Base-by-base conservation (phyloP, 805 yeast species). In the Starmerella asiatica region DNA sequence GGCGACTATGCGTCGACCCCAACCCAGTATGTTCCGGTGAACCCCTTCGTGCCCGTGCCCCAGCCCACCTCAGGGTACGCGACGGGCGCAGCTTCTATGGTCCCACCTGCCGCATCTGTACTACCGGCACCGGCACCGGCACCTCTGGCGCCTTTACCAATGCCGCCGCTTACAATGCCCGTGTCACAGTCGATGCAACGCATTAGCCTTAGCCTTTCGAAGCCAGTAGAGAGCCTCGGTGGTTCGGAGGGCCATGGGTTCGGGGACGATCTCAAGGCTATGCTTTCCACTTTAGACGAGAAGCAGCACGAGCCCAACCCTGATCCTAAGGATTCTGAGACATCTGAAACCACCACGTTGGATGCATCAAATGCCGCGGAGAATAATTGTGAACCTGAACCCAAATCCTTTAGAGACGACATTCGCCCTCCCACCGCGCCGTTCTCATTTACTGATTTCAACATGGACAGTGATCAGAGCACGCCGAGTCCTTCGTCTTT, bases 401-500 rank as follows among this genome's bases (percentile, higher is more conserved):
- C 11, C 14, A 31, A 31, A 14, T 15, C 14, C 21, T 9, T 11
- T 15, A 15, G 15, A 7, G 15, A 12, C 4, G 36, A 29, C 15
- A 27, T 41, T 24, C 5, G 3, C 15, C 15, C 32, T 29, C 47
- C 42, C 17, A 32, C 16, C 17, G 44, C 40, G 9, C 45, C 45
- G 6, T 40, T 35, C 29, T 27, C 35, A 21, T 8, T 9, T 12
- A 14, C 16, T 34, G 36, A 32, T 14, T 4, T 3, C 21, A 21
- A 15, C 26, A 17, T 32, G 12, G 45, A 38, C 27, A 33, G 34
- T 21, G 43, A 26, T 18, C 33, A 20, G 32, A 24, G 17, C 24
- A 46, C 50, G 1, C 50, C 50, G 9, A 46, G 50, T 34, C 48
- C 50, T 15, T 39, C 20, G 29, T 42, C 48, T 9, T 36, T 44